phyloP scores from a whole-genome alignment of 164 flowering plant genomes.

The Chimonanthus salicifolius region DNA sequence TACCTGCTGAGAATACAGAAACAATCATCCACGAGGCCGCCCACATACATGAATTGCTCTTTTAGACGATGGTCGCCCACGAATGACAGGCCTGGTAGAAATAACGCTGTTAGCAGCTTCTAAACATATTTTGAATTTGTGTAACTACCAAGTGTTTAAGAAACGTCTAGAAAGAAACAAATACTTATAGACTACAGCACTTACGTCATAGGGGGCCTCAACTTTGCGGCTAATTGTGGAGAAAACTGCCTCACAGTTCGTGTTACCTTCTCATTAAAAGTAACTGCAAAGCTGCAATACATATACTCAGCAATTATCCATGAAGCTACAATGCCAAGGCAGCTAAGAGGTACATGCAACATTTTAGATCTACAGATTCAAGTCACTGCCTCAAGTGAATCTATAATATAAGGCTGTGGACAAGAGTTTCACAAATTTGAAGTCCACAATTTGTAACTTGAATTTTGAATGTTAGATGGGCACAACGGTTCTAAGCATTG shows the following conservation, averaged over 20 bases:
- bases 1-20: conserved; percentile 57
- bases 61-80: conserved; percentile 92
- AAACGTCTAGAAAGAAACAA: neutral
- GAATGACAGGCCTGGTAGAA: conserved; percentile 80
- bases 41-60: conserved; percentile 88
- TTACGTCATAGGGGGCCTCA: conserved; percentile 93
- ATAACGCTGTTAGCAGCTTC: neutral
- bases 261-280: conserved; percentile 92
- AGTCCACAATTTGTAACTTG: neutral
- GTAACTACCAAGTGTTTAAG: neutral
- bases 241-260: conserved; percentile 89
- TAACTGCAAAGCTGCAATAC: conserved; percentile 84
- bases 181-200: conserved; percentile 16
- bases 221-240: conserved; percentile 95
- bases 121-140: no score
- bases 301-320: conserved; percentile 16
- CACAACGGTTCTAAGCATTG: no score
- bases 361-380: neutral
- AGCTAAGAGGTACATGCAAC: neutral
- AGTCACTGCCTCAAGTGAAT: neutral
- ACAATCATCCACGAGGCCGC: conserved; percentile 95
- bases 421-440: no score
- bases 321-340: neutral
- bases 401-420: neutral
- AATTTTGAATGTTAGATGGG: no score